A percentile compares a stretch with the other conserved stretches of the same genome.
Conservation (phyloP, 2,329 filamentous ascomycete species). For the Aureobasidium namibiae region DNA sequence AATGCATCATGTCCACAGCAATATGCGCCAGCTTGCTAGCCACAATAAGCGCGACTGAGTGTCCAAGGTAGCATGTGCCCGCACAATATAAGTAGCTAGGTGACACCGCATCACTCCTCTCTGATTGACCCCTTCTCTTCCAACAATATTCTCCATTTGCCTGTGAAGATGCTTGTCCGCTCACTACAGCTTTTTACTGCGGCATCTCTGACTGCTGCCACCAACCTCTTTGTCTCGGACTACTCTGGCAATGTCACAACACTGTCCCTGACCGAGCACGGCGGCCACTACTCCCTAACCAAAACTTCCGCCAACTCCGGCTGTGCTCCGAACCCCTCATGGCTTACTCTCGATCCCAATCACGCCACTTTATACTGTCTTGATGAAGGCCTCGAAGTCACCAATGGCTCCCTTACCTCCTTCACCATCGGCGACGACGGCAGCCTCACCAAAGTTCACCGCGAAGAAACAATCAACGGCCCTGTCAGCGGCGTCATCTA, state of each 20-base stretch:
- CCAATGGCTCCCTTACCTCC: slow-evolving; percentile 43
- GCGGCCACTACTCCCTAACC: slow-evolving; percentile 33
- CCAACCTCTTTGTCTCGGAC: slow-evolving; percentile 36
- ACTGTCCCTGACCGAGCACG: slow-evolving; percentile 26
- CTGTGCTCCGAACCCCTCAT: slow-evolving; percentile 50
- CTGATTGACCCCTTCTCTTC: not conserved
- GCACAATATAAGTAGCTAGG: not conserved
- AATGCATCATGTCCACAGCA: not conserved
- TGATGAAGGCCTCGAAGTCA: slow-evolving; percentile 46
- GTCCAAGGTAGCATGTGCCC: not conserved
- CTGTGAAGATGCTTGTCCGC: slow-evolving; percentile 1
- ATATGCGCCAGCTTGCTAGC: not conserved
- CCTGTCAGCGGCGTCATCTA: slow-evolving; percentile 36
- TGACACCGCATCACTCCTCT: not conserved
- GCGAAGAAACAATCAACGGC: slow-evolving; percentile 28
- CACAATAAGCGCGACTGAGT: not conserved
- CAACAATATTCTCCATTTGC: not conserved
- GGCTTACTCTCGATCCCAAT: slow-evolving; percentile 49
- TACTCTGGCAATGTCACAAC: slow-evolving; percentile 39
- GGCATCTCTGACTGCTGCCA: slow-evolving; percentile 19
- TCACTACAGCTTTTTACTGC: not conserved
- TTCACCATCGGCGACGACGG: slow-evolving; percentile 32
- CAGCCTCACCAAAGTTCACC: slow-evolving; percentile 28
- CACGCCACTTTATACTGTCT: slow-evolving; percentile 50
- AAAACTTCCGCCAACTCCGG: slow-evolving; percentile 36